Evolutionary conservation across 1,139 yeast species (phyloP).

Genomic region (Suhomyces ambrosiae): DNA sequence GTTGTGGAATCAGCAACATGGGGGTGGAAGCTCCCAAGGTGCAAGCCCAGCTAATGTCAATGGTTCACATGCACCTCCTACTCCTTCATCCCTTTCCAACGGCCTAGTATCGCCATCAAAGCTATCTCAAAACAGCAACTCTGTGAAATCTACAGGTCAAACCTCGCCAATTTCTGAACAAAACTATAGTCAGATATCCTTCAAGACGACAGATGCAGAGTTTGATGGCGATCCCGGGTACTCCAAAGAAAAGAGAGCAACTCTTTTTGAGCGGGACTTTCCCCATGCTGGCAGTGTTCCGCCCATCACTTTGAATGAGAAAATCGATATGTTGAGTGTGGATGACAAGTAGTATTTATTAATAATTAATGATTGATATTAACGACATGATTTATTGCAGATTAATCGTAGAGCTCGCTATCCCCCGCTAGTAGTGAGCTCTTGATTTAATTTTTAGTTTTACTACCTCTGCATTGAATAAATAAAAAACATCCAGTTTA

Average conservation of each 20-base stretch:
- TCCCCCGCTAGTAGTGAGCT: no score
- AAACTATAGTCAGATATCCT: slow-evolving; percentile 25
- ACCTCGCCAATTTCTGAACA: slow-evolving; percentile 2
- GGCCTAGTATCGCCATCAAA: not conserved
- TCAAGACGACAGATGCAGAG: slow-evolving; percentile 37
- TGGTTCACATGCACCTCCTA: not conserved
- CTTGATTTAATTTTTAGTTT: no score
- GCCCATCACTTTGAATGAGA: slow-evolving; percentile 34
- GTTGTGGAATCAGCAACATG: slow-evolving; percentile 28
- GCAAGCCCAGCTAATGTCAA: slow-evolving; percentile 10
- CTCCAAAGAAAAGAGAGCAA: slow-evolving; percentile 12
- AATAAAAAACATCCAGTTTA: no score
- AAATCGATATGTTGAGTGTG: slow-evolving; percentile 29
- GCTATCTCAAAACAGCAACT: not conserved
- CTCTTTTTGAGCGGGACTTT: slow-evolving; percentile 15
- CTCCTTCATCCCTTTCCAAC: not conserved
- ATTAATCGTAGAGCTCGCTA: no score
- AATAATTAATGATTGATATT: slow-evolving; percentile 11
- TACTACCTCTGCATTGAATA: no score
- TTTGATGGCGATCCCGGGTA: slow-evolving; percentile 27
- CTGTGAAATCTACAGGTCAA: slow-evolving; percentile 1
- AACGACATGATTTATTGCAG: no score
- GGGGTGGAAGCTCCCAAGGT: not conserved
- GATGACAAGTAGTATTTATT: slow-evolving; percentile 5
- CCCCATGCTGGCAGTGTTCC: slow-evolving; percentile 12